Evolutionary conservation across 2,329 filamentous ascomycete genomes (phyloP).

Genomic region (Purpureocillium lavendulum): DNA sequence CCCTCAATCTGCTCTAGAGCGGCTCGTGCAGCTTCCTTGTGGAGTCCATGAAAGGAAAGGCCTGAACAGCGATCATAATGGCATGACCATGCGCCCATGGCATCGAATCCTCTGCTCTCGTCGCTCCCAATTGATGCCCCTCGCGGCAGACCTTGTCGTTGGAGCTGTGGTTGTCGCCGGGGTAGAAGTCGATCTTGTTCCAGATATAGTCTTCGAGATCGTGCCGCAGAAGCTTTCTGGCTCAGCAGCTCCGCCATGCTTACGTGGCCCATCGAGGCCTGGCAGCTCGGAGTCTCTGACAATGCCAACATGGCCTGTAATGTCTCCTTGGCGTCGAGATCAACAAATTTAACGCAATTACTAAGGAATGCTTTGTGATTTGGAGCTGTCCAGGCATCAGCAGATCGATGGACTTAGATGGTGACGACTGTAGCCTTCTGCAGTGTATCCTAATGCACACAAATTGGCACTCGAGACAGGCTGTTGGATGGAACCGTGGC

Average conservation of each 20-base stretch:
- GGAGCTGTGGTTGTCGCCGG: conserved; percentile 1
- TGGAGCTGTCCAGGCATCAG: conserved; percentile 1
- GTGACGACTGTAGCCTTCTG: conserved; percentile 2
- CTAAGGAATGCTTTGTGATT: conserved; percentile 4
- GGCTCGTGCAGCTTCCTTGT: neutral
- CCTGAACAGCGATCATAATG: neutral
- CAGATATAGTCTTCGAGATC: neutral
- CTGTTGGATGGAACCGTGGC: conserved; percentile 2
- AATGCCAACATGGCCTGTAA: no score
- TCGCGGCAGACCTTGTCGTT: conserved; percentile 2
- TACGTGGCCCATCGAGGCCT: no score
- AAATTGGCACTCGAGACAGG: conserved; percentile 4
- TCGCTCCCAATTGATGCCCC: conserved; percentile 1
- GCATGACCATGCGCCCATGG: no score
- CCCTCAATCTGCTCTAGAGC: no score
- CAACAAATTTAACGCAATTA: conserved; percentile 2
- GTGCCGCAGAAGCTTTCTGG: conserved; percentile 1
- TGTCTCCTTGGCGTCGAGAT: neutral
- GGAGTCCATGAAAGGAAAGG: conserved; percentile 1
- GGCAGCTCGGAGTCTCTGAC: no score
- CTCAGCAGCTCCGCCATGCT: no score
- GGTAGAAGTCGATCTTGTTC: conserved; percentile 1
- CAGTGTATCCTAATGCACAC: conserved; percentile 5
- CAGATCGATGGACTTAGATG: conserved; percentile 1
- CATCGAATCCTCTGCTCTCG: neutral